Conservation (phyloP, 1,284 basidiomycete species). For the Phellopilus nigrolimitatus region DNA sequence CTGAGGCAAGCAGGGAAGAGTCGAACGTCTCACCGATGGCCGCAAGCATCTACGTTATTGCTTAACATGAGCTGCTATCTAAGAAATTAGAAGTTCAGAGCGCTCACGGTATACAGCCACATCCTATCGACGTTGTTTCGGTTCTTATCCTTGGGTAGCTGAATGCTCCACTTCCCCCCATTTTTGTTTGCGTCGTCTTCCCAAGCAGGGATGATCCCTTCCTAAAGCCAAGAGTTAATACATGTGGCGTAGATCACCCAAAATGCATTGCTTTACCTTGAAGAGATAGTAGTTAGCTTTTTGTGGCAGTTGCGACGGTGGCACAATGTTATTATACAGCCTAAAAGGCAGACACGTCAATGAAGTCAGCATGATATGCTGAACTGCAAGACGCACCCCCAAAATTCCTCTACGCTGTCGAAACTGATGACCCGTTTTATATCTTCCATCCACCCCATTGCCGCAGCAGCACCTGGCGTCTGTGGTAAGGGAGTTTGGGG, state of each 20-base stretch:
- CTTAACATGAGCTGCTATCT: conserved; percentile 1
- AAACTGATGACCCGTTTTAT: conserved; percentile 93
- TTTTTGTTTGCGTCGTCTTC: conserved; percentile 94
- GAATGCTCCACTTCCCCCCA: conserved; percentile 98
- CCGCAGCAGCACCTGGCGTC: conserved; percentile 63
- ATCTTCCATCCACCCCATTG: conserved; percentile 94
- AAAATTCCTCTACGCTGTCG: conserved; percentile 95
- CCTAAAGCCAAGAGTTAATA: conserved; percentile 40
- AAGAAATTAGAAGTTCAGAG: conserved; percentile 6
- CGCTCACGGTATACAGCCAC: conserved; percentile 93
- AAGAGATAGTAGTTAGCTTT: conserved; percentile 99
- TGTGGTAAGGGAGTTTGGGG: conserved; percentile 68
- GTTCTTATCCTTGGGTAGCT: conserved; percentile 95
- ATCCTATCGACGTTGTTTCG: conserved; percentile 82
- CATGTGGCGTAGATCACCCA: conserved; percentile 6
- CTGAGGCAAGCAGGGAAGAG: conserved; percentile 57
- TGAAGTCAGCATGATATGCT: not conserved
- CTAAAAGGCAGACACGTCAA: conserved; percentile 34
- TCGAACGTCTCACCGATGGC: conserved; percentile 97
- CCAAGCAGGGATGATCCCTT: conserved; percentile 95
- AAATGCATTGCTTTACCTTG: conserved; percentile 52
- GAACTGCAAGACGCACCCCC: conserved; percentile 62
- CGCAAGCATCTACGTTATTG: conserved; percentile 75
- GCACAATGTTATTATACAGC: conserved; percentile 96
- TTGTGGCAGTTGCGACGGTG: conserved; percentile 89